Base-by-base conservation (phyloP, 345 rosid species). In the Salix koriyanagi region DNA sequence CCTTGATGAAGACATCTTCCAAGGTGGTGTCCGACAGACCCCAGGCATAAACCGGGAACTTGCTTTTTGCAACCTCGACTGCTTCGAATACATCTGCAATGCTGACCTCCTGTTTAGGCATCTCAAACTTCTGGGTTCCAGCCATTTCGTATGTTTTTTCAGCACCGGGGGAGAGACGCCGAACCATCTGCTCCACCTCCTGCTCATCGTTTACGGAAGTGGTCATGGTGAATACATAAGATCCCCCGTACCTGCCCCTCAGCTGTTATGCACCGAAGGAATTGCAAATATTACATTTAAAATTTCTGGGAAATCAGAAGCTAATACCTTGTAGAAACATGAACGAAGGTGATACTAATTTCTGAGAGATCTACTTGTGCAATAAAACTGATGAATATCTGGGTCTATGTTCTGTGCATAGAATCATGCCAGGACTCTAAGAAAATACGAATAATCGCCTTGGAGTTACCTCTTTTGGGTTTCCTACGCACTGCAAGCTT, bases 1-100 rank as follows among this genome's bases (percentile, higher is more conserved):
- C 98, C 88, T 96, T 96, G 86, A 94, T 91, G 88, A 94, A 94
- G 61, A 96, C 98, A 86, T 96, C 99, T 84, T 96, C 98, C 71
- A 96, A 86, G 72, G 97, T 93, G 79, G 98, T 89, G 83, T 94
- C 97, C 2, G 97, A 91, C 50, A 96, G 82, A 70, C 97, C 99
- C 99, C 99, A 96, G n/a, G 99, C 97, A 3, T 84, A 89, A 71
- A 96, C 97, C 0, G 88, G 76, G 76, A 92, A 96, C 76, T 76
- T 88, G 71, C 86, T 84, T 84, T 94, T 94, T 0, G 97, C 98
- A 68, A 83, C 85, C 83, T 90, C 98, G 48, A 94, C 97, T 18
- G 93, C 98, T 65, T 83, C 79, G 81, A 94, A 93, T 25, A 94
- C 97, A 13, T 90, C 90, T 21, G 94, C 85, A 50, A 92, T 90